phyloP scores from a whole-genome alignment of 768 basidiomycete genomes.

The Infundibulicybe gibba region DNA sequence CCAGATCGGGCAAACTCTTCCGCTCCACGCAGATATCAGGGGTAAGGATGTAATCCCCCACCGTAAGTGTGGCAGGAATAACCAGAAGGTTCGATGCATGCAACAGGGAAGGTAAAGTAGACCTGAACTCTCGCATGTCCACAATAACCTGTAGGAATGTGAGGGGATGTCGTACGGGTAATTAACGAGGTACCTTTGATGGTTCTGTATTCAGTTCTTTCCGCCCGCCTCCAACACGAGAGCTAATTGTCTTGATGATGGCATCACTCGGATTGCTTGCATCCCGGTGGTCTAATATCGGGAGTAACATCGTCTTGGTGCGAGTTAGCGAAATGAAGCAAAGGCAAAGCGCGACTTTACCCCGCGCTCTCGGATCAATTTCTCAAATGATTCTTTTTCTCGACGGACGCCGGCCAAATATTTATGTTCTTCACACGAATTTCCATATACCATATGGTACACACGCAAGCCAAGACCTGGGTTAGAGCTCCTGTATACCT shows the following conservation, averaged over 20 bases:
- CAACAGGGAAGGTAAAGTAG: conserved; percentile 83
- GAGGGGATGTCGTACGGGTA: not conserved
- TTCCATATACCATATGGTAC: conserved; percentile 93
- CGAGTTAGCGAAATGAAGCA: not conserved
- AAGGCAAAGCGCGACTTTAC: conserved; percentile 42
- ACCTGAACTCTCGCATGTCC: conserved; percentile 96
- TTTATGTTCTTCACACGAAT: conserved; percentile 93
- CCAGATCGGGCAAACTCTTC: conserved; percentile 90
- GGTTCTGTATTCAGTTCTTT: conserved; percentile 63
- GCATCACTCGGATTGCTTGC: conserved; percentile 45
- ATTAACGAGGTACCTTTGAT: conserved; percentile 42
- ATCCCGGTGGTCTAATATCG: conserved; percentile 64
- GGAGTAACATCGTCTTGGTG: conserved; percentile 81
- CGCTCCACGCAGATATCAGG: conserved; percentile 96
- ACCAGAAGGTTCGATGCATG: conserved; percentile 79
- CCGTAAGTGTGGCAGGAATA: conserved; percentile 88
- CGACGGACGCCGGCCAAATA: conserved; percentile 85
- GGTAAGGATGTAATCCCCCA: conserved; percentile 94
- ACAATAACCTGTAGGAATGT: conserved; percentile 73
- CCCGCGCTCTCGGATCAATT: conserved; percentile 87
- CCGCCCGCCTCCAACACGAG: conserved; percentile 83
- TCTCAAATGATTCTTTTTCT: conserved; percentile 93
- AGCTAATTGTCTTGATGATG: conserved; percentile 76
- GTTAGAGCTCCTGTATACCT: conserved; percentile 87
- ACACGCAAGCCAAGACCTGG: conserved; percentile 83